Base-by-base conservation (phyloP, 75 land plant genomes). In the Pinus albicaulis region DNA sequence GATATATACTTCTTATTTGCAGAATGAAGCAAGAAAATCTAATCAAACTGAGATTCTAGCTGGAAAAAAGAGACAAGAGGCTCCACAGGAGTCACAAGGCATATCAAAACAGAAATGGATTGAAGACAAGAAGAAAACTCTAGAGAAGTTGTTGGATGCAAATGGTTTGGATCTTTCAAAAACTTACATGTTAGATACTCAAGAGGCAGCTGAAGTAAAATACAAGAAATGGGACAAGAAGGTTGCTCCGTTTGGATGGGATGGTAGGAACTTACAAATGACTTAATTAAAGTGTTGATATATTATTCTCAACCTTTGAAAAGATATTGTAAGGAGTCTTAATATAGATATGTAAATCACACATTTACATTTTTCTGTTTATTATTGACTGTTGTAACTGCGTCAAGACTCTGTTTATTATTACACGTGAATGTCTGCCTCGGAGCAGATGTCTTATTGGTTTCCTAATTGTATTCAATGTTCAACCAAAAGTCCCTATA, bases 161-260 rank as follows among this genome's bases (percentile, higher is more conserved):
- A 92, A 93, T 81, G 95, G 95, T 65, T 74, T 95, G 76, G 99
- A 95, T 79, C 89, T 90, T 85, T 74, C 81, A 76, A 92, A 92
- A 71, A 87, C 92, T n/a, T 92, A 88, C 82, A 94, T 97, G 98
- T 86, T 97, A 71, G 99, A 97, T 76, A 97, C 99, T 44, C 98
- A 97, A 76, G 99, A 97, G 55, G 71, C 74, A 55, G 99, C 99
- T 26, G 99, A 92, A 76, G 55, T 34, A 12, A 97, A 97, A 79
- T 97, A 97, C 82, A 92, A 97, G 85, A 97, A 97, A 74, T 95
- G 99, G 98, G 98, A 95, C 52, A 97, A 95, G 82, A 91, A 94
- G 57, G 95, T 93, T 78, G 98, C 98, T 12, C 98, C 99, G 24
- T 89, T 74, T 89, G 99, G 99, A 56, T 96, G 99, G 99, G 99